Evolutionary conservation across 1,284 basidiomycete genomes (phyloP), one percentile per base, ranked within the genome.

Genomic region (Tilletia setariae): DNA sequence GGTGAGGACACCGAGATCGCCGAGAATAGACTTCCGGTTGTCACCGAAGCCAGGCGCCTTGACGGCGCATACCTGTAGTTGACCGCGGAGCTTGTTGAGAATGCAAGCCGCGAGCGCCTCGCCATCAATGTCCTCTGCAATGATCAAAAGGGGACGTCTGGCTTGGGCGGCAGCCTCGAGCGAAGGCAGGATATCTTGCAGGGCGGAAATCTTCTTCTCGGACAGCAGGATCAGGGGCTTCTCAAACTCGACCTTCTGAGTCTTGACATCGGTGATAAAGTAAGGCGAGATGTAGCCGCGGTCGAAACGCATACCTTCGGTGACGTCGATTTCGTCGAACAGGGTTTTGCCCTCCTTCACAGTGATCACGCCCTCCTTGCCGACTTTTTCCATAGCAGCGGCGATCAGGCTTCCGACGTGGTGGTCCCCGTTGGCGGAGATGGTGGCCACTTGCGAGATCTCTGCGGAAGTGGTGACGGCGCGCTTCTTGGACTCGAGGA

Each of bases 311-410:
- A 98, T 98, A 83, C 95, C 95, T 86, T 98, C 95, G 40, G 95
- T 98, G 82, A 98, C 94, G 84, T 98, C 95, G 83, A 98, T 98
- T 86, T 97, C 84, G 83, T 98, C 95, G 79, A 97, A 93, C 76
- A 95, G 95, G 15, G 95, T 98, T 74, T 91, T 89, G 67, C 95
- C 95, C 85, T 98, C 95, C 87, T 96, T 97, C 84, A 98, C 94
- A 71, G 95, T 98, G 86, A 98, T 98, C 83, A 98, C 95, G 84
- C 95, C 95, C 85, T 98, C 95, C 86, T 97, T 97, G 83, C 95
- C 95, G 72, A 98, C 95, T 85, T 97, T 97, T 86, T 98, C 95
- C 95, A 98, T 98, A 1, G 95, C 95, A 82, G 94, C 93, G n/a
- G 95, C 94, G 84, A 98, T 98, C 81, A 98, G 88, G 84, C 90